Percentiles rank a stretch among this genome's conserved stretches.
phyloP scores from a whole-genome alignment of 2,329 filamentous ascomycete species.

The Xylariaceae sp. region DNA sequence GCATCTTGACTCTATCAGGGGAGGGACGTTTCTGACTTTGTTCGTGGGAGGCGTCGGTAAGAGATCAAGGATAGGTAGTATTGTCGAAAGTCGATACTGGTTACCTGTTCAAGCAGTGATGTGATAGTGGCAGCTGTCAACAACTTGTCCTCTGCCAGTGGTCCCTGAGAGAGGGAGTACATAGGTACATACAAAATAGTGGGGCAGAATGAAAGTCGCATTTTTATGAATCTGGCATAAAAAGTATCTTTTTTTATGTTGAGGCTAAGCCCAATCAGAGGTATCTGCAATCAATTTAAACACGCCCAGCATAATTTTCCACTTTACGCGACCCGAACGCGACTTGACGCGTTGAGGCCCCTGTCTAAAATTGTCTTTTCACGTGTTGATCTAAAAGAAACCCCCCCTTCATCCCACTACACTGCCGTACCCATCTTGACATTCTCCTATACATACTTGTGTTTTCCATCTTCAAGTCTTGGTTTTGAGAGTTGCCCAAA shows the following conservation, averaged over 20 bases:
- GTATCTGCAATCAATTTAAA: constrained; percentile 3
- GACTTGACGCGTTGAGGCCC: too few species aligned
- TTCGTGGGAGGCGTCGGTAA: neutral
- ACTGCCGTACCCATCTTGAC: neutral
- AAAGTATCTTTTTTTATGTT: too few species aligned
- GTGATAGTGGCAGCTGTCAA: too few species aligned
- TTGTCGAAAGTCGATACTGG: too few species aligned
- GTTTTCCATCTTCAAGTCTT: neutral
- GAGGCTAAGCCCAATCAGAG: too few species aligned
- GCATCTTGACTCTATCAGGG: too few species aligned
- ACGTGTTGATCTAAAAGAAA: constrained; percentile 21
- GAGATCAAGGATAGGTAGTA: too few species aligned
- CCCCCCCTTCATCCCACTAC: constrained; percentile 9
- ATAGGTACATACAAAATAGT: too few species aligned
- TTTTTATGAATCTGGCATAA: neutral
- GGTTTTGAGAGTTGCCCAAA: neutral
- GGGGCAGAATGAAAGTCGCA: too few species aligned
- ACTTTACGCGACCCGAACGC: constrained; percentile 33
- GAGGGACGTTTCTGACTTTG: constrained; percentile 4
- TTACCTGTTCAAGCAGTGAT: too few species aligned
- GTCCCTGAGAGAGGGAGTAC: too few species aligned
- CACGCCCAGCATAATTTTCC: constrained; percentile 22
- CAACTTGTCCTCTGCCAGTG: too few species aligned
- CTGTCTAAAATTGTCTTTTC: constrained; percentile 9
- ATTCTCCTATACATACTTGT: neutral